phyloP scores from a whole-genome alignment of 306 rosid species.

The Vigna nakashimae region DNA sequence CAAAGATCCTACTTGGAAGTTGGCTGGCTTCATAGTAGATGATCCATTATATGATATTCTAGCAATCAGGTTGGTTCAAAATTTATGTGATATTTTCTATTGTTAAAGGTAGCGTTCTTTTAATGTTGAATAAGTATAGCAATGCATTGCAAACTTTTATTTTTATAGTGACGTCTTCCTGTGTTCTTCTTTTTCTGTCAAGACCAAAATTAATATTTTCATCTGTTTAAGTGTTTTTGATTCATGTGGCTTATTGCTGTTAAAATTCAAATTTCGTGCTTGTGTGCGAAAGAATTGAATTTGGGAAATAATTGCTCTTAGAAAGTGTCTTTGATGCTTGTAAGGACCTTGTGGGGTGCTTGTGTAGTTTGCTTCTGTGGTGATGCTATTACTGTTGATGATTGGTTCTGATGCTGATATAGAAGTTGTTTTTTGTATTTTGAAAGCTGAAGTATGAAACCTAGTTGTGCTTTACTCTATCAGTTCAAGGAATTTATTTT shows the following conservation, averaged over 20 bases:
- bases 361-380: conserved; percentile 33
- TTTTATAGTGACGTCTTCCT: conserved; percentile 15
- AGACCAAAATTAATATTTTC: conserved; percentile 25
- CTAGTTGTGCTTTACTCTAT: conserved; percentile 21
- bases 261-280: neutral
- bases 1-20: conserved; percentile 84
- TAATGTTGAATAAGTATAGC: neutral
- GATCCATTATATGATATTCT: conserved; percentile 80
- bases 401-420: conserved; percentile 15
- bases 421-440: conserved; percentile 5
- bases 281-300: neutral
- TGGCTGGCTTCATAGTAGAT: conserved; percentile 90
- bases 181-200: conserved; percentile 25
- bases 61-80: conserved; percentile 69
- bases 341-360: conserved; percentile 32
- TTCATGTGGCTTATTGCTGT: conserved; percentile 22
- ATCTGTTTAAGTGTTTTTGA: neutral
- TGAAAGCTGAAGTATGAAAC: neutral
- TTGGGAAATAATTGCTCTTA: neutral
- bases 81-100: conserved; percentile 7
- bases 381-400: conserved; percentile 35
- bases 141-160: conserved; percentile 23
- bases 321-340: conserved; percentile 25
- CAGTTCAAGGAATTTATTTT: conserved; percentile 19
- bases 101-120: conserved; percentile 25